A percentile compares a stretch with the other conserved stretches of the same genome.
Conservation (phyloP, 73 alveolate genomes). For the Tetrahymena thermophila region DNA sequence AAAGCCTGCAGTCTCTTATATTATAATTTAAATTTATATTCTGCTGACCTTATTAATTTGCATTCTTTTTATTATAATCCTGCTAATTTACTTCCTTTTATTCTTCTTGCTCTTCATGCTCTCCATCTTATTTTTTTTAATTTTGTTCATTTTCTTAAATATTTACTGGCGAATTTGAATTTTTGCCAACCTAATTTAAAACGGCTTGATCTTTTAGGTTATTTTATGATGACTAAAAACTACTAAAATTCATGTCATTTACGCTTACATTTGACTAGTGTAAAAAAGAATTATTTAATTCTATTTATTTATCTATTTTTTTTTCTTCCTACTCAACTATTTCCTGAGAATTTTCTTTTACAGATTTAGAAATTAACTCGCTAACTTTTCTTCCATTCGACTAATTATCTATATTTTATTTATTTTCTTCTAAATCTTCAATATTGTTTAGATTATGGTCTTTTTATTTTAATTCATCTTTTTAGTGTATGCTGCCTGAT, state of each 20-base stretch:
- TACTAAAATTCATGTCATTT: too few species aligned
- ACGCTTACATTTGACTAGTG: too few species aligned
- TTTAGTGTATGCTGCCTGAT: neutral
- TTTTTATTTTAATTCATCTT: neutral
- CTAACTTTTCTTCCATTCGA: neutral
- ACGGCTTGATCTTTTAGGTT: too few species aligned
- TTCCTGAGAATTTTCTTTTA: neutral
- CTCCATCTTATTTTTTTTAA: neutral
- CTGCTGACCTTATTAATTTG: too few species aligned
- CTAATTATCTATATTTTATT: neutral
- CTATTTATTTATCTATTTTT: too few species aligned
- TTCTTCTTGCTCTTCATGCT: neutral
- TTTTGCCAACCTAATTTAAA: neutral
- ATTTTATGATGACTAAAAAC: neutral
- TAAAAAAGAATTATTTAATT: too few species aligned
- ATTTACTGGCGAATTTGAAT: too few species aligned
- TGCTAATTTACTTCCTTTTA: neutral
- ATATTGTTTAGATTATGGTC: neutral
- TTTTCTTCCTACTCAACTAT: neutral
- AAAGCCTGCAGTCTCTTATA: neutral
- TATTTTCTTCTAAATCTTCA: neutral
- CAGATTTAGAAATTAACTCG: neutral
- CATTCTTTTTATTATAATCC: neutral
- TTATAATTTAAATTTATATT: too few species aligned
- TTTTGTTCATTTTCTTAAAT: neutral